A percentile compares a stretch with the other conserved stretches of the same genome.
Conservation (phyloP, 495 filamentous ascomycete genomes). For the Penicillium cataractarum region DNA sequence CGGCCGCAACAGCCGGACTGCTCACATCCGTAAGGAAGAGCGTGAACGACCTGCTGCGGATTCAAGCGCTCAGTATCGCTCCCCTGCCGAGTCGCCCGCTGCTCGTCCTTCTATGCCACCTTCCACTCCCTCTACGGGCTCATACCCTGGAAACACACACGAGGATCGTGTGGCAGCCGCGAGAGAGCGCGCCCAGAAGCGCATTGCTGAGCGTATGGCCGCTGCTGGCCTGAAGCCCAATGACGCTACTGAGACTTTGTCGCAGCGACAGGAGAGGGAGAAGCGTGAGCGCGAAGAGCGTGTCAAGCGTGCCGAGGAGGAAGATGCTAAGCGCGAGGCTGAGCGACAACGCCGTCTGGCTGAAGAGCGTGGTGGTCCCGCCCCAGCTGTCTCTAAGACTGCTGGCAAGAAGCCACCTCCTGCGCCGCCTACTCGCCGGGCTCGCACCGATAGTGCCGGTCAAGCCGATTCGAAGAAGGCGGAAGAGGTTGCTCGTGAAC, state of each 20-base stretch:
- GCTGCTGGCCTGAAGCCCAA: slow-evolving; percentile 84
- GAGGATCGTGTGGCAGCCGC: slow-evolving; percentile 95
- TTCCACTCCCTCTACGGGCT: slow-evolving; percentile 47
- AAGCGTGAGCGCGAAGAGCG: slow-evolving; percentile 84
- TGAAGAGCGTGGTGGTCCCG: slow-evolving; percentile 73
- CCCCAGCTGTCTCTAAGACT: slow-evolving; percentile 55
- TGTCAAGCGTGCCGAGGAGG: slow-evolving; percentile 86
- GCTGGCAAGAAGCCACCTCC: slow-evolving; percentile 81
- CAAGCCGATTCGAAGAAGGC: slow-evolving; percentile 59
- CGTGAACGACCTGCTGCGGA: slow-evolving; percentile 29
- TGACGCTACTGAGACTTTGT: slow-evolving; percentile 71
- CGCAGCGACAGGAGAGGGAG: slow-evolving; percentile 87
- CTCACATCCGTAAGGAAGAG: slow-evolving; percentile 75
- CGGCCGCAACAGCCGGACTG: slow-evolving; percentile 77
- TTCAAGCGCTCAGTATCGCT: slow-evolving; percentile 30
- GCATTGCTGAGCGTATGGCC: slow-evolving; percentile 96
- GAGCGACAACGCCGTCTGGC: slow-evolving; percentile 84
- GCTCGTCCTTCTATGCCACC: slow-evolving; percentile 45
- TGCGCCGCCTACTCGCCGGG: slow-evolving; percentile 78
- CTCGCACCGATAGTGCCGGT: slow-evolving; percentile 62
- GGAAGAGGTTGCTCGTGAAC: slow-evolving; percentile 54
- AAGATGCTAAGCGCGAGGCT: slow-evolving; percentile 87
- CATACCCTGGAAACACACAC: slow-evolving; percentile 72
- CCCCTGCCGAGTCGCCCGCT: slow-evolving; percentile 31
- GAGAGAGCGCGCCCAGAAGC: slow-evolving; percentile 93